Base-by-base conservation (phyloP, 2,329 filamentous ascomycete species). In the Colletotrichum sublineola region DNA sequence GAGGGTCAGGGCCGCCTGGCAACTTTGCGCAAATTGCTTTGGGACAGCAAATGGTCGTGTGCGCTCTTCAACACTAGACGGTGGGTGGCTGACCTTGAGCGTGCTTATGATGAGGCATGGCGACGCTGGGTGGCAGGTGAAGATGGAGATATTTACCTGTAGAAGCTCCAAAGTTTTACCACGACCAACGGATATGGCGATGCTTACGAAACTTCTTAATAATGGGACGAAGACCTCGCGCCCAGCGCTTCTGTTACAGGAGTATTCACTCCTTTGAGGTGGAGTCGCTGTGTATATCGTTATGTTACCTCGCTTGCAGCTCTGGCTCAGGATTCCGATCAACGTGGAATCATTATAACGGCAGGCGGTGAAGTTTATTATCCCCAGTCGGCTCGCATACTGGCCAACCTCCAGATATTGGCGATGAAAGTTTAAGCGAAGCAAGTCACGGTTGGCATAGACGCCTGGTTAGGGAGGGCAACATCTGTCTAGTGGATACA, bases 121-220 rank as follows among this genome's bases (percentile, higher is more conserved):
- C 87, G 87, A 77, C 89, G 90, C 79, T 99, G 96, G 96, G 94
- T 95, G 50, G 86, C 85, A 52, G 95, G 94, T 15, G 90, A 94
- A 81, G 92, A 93, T n/a, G 95, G 96, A 11, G 96, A 99, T 85
- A 97, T 99, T 75, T 96, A 94, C 87, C 87, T 99, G 55, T 87
- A 72, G 55, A 44, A 55, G 33, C 18, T 33, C 20, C 61, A 33
- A n/a, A 38, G 12, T 24, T 53, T n/a, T 20, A 33, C 29, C n/a
- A 8, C 29, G 20, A n/a, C 52, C 24, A 36, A 38, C 40, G 55
- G 55, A 31, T 42, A 29, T 40, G 64, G 64, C 36, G 38, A 52
- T 40, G 29, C 44, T 44, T 24, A 24, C 24, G 40, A 48, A 20
- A 18, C 38, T 33, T 52, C 46, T 40, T 9, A 5, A 46, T 52